phyloP scores from a whole-genome alignment of 2,329 filamentous ascomycete species.

The Lomentospora prolificans region DNA sequence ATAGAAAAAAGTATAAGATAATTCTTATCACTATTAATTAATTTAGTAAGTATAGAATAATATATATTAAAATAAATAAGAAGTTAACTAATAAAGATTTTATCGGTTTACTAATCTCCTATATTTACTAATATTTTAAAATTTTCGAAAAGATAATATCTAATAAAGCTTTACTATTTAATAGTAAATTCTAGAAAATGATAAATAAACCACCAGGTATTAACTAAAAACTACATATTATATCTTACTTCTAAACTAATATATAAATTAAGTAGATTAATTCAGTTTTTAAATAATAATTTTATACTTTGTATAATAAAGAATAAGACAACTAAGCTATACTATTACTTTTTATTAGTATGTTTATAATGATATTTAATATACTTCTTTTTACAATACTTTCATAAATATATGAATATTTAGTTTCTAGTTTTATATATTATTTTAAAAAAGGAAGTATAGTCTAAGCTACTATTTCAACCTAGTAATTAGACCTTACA shows the following conservation, averaged over 20 bases:
- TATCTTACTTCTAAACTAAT: not conserved
- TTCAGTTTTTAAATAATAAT: not conserved
- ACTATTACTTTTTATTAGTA: too few relatives aligned
- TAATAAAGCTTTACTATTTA: not conserved
- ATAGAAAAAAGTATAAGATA: not conserved
- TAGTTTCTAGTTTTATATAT: too few relatives aligned
- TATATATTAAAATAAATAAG: not conserved
- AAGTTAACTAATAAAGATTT: not conserved
- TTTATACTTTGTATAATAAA: not conserved
- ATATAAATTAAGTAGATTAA: not conserved
- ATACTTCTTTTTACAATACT: too few relatives aligned
- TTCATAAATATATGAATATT: too few relatives aligned
- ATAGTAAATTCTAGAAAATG: not conserved
- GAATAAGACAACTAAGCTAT: not conserved
- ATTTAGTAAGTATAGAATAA: not conserved
- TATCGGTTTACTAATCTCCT: not conserved
- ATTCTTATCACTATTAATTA: not conserved
- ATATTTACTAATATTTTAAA: not conserved
- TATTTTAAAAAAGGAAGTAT: too few relatives aligned
- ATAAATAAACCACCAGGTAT: not conserved
- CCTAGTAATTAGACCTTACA: not conserved
- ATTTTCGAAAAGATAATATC: not conserved
- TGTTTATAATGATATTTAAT: too few relatives aligned
- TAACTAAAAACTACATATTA: not conserved
- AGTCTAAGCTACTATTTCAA: not conserved